A percentile compares a stretch with the other conserved stretches of the same genome.
Conservation (phyloP, 2,329 filamentous ascomycete species). For the Scolecobasidium constrictum region DNA sequence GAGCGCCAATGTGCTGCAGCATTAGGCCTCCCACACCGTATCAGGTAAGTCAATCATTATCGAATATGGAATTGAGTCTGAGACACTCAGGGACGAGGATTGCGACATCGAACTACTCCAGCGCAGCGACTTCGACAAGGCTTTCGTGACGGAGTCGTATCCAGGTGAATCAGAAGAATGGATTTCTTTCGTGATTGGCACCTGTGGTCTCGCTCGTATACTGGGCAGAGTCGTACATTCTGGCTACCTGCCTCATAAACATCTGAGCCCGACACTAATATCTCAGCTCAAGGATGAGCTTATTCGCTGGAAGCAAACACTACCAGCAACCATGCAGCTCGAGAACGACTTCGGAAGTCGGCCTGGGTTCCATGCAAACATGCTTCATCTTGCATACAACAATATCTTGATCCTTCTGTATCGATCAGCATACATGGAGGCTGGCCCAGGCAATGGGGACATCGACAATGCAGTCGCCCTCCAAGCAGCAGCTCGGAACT, state of each 20-base stretch:
- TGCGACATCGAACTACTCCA: conserved; percentile 34
- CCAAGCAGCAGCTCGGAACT: conserved; percentile 35
- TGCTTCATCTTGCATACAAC: conserved; percentile 36
- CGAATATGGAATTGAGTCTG: too few relatives aligned
- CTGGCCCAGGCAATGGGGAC: conserved; percentile 17
- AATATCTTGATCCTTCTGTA: conserved; percentile 37
- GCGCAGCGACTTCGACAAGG: conserved; percentile 25
- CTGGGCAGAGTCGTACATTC: conserved; percentile 28
- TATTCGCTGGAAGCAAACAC: conserved; percentile 27
- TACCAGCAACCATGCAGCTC: conserved; percentile 26
- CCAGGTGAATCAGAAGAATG: not conserved
- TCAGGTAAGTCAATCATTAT: conserved; percentile 15
- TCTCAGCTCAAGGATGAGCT: conserved; percentile 22
- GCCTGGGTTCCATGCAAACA: conserved; percentile 26
- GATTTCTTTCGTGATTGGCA: conserved; percentile 24
- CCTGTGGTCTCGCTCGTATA: conserved; percentile 27
- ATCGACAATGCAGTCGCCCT: conserved; percentile 30
- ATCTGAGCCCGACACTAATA: conserved; percentile 14
- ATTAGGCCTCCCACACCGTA: conserved; percentile 33
- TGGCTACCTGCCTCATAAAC: conserved; percentile 20
- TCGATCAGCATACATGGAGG: conserved; percentile 30
- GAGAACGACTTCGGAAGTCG: conserved; percentile 19
- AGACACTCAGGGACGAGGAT: conserved; percentile 39
- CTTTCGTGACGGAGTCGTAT: conserved; percentile 17
- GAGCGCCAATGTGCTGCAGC: conserved; percentile 38